Evolutionary conservation across 768 basidiomycete species (phyloP), one percentile per base, ranked within the genome.

Genomic region (Gymnopilus junonius): DNA sequence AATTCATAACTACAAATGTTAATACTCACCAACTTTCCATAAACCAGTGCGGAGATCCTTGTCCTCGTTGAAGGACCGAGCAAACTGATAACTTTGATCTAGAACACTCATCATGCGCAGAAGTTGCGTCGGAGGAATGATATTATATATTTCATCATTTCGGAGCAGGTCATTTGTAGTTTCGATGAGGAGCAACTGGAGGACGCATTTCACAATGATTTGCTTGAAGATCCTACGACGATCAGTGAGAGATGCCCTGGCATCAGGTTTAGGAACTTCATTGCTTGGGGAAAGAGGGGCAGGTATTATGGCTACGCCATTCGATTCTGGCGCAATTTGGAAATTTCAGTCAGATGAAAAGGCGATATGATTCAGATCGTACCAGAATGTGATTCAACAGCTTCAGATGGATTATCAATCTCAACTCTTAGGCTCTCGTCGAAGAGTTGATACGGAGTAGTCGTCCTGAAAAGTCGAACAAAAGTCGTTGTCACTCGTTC

Each of bases 131-230:
- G 97, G 94, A 37, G 97, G 97, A 69, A 99, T 99, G 3, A 91
- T 94, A 48, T 81, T 84, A 79, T 99, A 99, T 48, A 99, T 93
- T 40, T 91, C 87, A 62, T 94, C 84, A 71, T 97, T 98, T 63
- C 95, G 92, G 32, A 99, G 83, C 23, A 99, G 82, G 67, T 99
- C 97, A 71, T 95, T 95, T 2, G 96, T 97, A 7, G 94, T 99
- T 79, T 99, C 97, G 66, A 99, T 99, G 37, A 99, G 84, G 58
- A 99, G 83, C 21, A 99, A 79, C 70, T 99, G 97, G 31, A 99
- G 85, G 21, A 99, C 97, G 75, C 97, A 99, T 91, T 99, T 99
- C 67, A 98, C 95, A 64, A 99, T 99, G 77, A 99, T 99, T 75
- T 99, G 97, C 73, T 95, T 93, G 87, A 99, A 99, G 59, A 93